Conservation (phyloP, 1,284 basidiomycete genomes). For the Stereum hirsutum region DNA sequence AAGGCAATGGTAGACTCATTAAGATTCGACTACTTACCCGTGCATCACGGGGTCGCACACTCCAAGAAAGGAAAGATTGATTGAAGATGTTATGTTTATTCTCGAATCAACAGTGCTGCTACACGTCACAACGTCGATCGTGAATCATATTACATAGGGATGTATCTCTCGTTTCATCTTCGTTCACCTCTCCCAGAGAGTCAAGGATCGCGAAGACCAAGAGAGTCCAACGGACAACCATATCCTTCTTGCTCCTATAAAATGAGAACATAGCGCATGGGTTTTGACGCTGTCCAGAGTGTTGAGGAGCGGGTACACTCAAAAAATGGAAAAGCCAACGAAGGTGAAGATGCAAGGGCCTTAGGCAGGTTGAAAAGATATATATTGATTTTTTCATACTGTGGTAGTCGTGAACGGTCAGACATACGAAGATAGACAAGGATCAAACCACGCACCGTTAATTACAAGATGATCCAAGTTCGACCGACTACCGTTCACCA, state of each 20-base stretch:
- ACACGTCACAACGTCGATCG: background rate
- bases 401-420: no score
- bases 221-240: conserved; percentile 10
- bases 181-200: conserved; percentile 7
- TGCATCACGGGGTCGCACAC: no score
- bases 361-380: background rate
- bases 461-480: conserved; percentile 1
- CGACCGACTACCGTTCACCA: background rate
- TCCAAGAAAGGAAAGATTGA: no score
- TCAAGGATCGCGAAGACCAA: conserved; percentile 14
- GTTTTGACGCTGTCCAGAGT: conserved; percentile 75
- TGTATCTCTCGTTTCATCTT: conserved; percentile 11
- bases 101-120: background rate
- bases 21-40: no score
- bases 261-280: conserved; percentile 79
- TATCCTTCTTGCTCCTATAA: conserved; percentile 68
- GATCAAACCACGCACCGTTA: conserved; percentile 5
- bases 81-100: no score
- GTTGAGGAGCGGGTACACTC: conserved; percentile 53
- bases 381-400: no score
- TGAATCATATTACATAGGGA: background rate
- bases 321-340: background rate
- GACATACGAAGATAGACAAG: background rate
- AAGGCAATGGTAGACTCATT: no score
- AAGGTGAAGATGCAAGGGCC: background rate